phyloP scores from a whole-genome alignment of 495 filamentous ascomycete species.

The Zalerion maritima region DNA sequence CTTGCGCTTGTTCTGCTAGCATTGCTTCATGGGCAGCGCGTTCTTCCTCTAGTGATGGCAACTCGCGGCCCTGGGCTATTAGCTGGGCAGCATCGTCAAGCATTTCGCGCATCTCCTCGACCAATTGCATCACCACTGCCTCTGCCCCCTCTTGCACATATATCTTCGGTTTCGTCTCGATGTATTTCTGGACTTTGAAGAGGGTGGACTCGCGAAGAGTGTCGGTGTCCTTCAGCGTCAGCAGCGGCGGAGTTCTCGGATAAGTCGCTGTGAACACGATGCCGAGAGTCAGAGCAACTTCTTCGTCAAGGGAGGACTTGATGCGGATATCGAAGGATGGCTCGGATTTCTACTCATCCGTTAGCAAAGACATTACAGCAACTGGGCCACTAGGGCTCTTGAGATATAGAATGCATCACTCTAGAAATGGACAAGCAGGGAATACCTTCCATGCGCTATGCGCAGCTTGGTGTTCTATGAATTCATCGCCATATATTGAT shows the following conservation, averaged over 20 bases:
- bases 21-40: conserved; percentile 49
- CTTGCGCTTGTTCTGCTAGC: conserved; percentile 32
- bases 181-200: conserved; percentile 52
- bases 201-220: conserved; percentile 47
- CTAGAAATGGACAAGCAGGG: too few species aligned
- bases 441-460: conserved; percentile 76
- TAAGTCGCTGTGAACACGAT: conserved; percentile 83
- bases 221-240: conserved; percentile 50
- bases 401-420: conserved; percentile 7
- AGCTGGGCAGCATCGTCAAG: conserved; percentile 73
- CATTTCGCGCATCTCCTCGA: conserved; percentile 68
- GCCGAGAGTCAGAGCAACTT: conserved; percentile 44
- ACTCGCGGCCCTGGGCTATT: conserved; percentile 50
- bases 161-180: conserved; percentile 54
- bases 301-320: conserved; percentile 53
- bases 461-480: conserved; percentile 53
- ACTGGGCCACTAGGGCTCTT: conserved; percentile 1
- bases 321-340: conserved; percentile 67
- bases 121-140: conserved; percentile 84
- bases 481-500: conserved; percentile 90
- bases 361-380: conserved; percentile 2
- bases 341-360: conserved; percentile 48
- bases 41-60: conserved; percentile 85
- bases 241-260: conserved; percentile 67
- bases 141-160: conserved; percentile 42